phyloP scores from a whole-genome alignment of 352 stramenopile genomes.

The Achlya hypogyna region DNA sequence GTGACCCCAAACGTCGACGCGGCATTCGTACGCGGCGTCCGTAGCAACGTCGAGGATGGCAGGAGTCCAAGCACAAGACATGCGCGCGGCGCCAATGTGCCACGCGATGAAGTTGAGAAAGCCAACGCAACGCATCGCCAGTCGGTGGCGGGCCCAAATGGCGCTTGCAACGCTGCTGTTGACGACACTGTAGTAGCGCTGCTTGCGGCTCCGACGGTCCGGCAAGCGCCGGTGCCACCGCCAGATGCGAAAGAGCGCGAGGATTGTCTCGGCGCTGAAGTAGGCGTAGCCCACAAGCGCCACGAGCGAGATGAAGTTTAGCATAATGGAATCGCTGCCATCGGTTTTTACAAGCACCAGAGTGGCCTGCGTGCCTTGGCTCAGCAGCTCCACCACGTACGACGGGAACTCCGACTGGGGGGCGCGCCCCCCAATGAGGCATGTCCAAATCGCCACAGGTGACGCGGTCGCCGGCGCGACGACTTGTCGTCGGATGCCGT shows the following conservation, averaged over 20 bases:
- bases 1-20: neutral
- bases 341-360: neutral
- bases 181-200: neutral
- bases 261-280: neutral
- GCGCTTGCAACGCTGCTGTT: neutral
- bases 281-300: neutral
- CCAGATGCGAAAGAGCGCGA: neutral
- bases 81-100: neutral
- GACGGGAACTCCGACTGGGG: neutral
- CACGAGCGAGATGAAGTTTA: neutral
- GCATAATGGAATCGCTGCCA: neutral
- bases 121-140: neutral
- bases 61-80: neutral
- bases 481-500: neutral
- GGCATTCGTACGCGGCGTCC: neutral
- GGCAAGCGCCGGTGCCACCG: neutral
- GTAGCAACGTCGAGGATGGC: neutral
- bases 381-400: neutral
- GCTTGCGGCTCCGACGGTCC: neutral
- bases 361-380: neutral
- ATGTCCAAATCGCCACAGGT: neutral
- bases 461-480: neutral
- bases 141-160: neutral
- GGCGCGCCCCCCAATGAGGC: neutral
- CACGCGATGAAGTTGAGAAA: neutral